These are phyloP conservation scores for Coniochaeta sp. DNA, from an alignment of 2,329 filamentous ascomycete genomes.

Conservation along the genomic window DNA sequence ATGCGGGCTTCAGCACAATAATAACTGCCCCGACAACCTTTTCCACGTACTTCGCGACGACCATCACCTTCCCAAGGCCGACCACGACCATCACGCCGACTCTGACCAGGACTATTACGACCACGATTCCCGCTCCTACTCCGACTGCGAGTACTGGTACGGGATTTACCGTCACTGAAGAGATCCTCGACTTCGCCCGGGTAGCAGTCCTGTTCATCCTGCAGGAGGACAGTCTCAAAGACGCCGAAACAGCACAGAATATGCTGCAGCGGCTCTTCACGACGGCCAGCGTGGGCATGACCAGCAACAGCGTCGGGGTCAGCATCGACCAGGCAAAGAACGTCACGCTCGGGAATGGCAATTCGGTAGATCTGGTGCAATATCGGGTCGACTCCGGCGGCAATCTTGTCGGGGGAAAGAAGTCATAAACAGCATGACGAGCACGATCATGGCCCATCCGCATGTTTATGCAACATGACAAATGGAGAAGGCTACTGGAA, in stretches of 20 bases:
- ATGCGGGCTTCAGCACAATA: conserved; percentile 15
- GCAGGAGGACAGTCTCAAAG: conserved; percentile 41
- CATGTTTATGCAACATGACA: background rate
- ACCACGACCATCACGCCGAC: conserved; percentile 14
- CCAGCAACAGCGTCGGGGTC: conserved; percentile 9
- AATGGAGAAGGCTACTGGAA: background rate
- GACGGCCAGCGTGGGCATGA: conserved; percentile 19
- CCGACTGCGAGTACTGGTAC: conserved; percentile 2
- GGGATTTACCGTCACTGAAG: conserved; percentile 43
- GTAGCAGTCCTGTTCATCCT: conserved; percentile 55
- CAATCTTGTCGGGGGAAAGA: background rate
- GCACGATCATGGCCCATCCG: background rate
- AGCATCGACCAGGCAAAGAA: conserved; percentile 25
- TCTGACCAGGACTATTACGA: conserved; percentile 18
- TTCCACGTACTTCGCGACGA: conserved; percentile 23
- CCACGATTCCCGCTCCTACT: conserved; percentile 9
- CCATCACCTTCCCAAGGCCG: conserved; percentile 15
- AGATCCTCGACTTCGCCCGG: conserved; percentile 55
- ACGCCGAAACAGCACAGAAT: conserved; percentile 46
- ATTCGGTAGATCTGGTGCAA: conserved; percentile 42
- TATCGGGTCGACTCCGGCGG: conserved; percentile 30
- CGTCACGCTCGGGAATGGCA: conserved; percentile 26
- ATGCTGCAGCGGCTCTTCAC: conserved; percentile 48
- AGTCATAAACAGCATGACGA: background rate
- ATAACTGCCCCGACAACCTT: conserved; percentile 14